phyloP scores from a whole-genome alignment of 441 rosid species.

The Flueggea neowawraea region DNA sequence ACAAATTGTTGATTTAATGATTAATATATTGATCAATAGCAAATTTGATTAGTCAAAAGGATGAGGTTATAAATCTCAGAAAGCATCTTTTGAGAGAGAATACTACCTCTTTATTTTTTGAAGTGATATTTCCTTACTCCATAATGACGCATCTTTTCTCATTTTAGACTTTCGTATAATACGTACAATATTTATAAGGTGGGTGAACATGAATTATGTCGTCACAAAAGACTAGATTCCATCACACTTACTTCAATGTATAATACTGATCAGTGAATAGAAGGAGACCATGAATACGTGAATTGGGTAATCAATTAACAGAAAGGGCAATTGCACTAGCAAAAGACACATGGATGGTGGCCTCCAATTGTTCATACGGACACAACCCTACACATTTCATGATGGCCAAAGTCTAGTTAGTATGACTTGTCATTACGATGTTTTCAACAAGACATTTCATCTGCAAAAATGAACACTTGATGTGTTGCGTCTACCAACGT shows the following conservation, averaged over 20 bases:
- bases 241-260: no score
- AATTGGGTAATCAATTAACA: neutral
- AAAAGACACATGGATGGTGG: conserved; percentile 8
- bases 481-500: neutral
- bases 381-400: neutral
- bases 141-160: no score
- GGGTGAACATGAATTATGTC: neutral
- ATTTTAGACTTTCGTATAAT: no score
- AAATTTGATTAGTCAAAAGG: no score
- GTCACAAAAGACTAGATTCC: no score
- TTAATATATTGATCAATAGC: no score
- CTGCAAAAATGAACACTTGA: neutral
- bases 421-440: conserved; percentile 19
- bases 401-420: neutral
- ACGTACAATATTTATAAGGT: no score
- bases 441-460: conserved; percentile 14
- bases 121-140: no score
- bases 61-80: no score
- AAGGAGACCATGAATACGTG: neutral
- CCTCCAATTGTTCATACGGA: conserved; percentile 3
- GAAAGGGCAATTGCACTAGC: conserved; percentile 3
- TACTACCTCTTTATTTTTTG: no score
- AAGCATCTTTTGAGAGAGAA: no score
- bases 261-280: neutral
- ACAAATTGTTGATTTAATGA: no score